Base-by-base conservation (phyloP, 129 eudicot species). In the Solidago caesia region DNA sequence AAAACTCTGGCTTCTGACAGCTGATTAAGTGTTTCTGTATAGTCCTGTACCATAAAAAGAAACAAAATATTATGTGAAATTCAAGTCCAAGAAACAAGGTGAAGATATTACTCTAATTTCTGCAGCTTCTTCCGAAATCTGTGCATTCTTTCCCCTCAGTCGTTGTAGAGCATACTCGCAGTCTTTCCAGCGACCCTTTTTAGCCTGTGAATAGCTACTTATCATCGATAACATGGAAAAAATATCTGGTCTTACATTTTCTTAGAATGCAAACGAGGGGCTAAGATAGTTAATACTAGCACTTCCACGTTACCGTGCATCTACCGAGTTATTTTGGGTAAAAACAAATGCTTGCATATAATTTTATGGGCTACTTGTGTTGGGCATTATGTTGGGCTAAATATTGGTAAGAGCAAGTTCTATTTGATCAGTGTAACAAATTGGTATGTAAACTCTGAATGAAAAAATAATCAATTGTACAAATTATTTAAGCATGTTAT, bases 1-100 rank as follows among this genome's bases (percentile, higher is more conserved):
- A 85, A 53, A 41, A 85, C 6, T 41, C 81, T 82, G 13, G 81
- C 29, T 76, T 87, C 85, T 3, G 90, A 72, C 45, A 85, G 68
- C 64, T 68, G 85, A 49, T 84, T 81, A 63, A 88, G 87, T n/a
- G 88, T 78, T 90, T 87, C 87, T 21, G 90, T 87, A 60, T 90
- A 88, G 48, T 86, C 96, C 97, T 94, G 87, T 56, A 82, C 81
- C 59, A 63, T n/a, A 63, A 42, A 26, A 21, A 33, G 3, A 33
- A 33, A 33, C 2, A 33, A 33, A 33, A 33, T 21, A 21, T 21
- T 21, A 33, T 33, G 39, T 33, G 39, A n/a, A 55, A 55, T 15
- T 55, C 59, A 53, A 51, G 57, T 51, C 39, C 39, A 33, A 33
- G n/a, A 15, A 53, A 53, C 59, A 53, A 53, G 15, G 61, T 56